Conservation (phyloP, 345 rosid genomes). For the Eucalyptus lansdowneana region DNA sequence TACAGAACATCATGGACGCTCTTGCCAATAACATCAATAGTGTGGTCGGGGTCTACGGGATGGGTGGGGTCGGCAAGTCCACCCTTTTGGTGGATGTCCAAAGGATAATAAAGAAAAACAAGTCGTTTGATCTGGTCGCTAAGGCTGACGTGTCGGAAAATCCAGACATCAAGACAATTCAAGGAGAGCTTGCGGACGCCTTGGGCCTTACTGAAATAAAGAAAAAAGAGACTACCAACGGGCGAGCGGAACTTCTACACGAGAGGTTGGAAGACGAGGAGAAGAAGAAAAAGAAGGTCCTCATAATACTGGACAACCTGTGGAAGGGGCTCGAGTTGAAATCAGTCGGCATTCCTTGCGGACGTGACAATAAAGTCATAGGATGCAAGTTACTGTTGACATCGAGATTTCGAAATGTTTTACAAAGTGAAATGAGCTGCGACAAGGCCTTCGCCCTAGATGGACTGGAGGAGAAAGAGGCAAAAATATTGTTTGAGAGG, state of each 20-base stretch:
- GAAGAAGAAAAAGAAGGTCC: rapidly evolving
- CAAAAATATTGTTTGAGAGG: too few relatives aligned
- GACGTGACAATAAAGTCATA: too few relatives aligned
- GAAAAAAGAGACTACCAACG: rapidly evolving
- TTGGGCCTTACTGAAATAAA: not conserved
- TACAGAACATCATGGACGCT: not conserved
- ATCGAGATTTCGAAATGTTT: too few relatives aligned
- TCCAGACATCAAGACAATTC: not conserved
- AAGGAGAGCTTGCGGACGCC: not conserved
- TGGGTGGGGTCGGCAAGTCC: not conserved
- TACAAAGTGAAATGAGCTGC: too few relatives aligned
- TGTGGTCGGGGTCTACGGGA: not conserved
- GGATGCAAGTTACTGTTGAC: too few relatives aligned
- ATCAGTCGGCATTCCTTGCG: too few relatives aligned
- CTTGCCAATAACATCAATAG: not conserved
- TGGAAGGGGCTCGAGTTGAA: too few relatives aligned
- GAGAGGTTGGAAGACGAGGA: rapidly evolving
- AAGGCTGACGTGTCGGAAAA: not conserved
- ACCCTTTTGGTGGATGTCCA: rapidly evolving
- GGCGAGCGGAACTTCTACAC: not conserved
- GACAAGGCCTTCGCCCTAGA: too few relatives aligned
- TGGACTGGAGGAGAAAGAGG: too few relatives aligned
- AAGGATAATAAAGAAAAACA: rapidly evolving
- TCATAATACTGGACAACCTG: too few relatives aligned
- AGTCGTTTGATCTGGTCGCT: not conserved